These are phyloP conservation scores for Pestalotiopsis sp. DNA, from an alignment of 2,329 filamentous ascomycete genomes.

Conservation along the genomic window DNA sequence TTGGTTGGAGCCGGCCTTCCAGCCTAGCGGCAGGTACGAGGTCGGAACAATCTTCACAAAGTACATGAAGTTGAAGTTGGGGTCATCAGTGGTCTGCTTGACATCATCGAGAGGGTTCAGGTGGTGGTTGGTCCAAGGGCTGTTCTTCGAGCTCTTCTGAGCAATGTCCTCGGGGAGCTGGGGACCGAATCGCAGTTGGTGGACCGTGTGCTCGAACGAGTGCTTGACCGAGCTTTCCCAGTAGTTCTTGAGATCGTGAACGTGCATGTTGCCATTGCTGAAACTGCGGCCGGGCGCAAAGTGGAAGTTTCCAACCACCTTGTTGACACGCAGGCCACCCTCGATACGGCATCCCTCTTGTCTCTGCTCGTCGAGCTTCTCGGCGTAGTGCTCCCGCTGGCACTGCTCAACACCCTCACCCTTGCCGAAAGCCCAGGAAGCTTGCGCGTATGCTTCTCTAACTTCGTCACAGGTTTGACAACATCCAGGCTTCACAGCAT, in stretches of 20 bases:
- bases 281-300: constrained; percentile 95
- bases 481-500: constrained; percentile 80
- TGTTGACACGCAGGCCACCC: constrained; percentile 91
- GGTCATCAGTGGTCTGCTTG: constrained; percentile 75
- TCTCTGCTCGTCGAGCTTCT: constrained; percentile 84
- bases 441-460: constrained; percentile 85
- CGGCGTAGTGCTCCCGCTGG: constrained; percentile 88
- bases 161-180: constrained; percentile 76
- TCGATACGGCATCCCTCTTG: constrained; percentile 94
- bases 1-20: constrained; percentile 48
- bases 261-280: constrained; percentile 95
- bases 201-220: constrained; percentile 87
- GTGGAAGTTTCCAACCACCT: constrained; percentile 98
- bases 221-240: constrained; percentile 76
- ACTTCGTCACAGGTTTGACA: constrained; percentile 98
- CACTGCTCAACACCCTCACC: constrained; percentile 96
- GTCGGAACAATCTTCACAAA: constrained; percentile 98
- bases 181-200: constrained; percentile 89
- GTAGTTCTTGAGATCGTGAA: constrained; percentile 97
- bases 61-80: constrained; percentile 97
- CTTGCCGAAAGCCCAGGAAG: constrained; percentile 91
- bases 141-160: constrained; percentile 55
- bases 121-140: constrained; percentile 85
- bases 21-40: constrained; percentile 89
- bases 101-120: constrained; percentile 87